Conservation (phyloP, 2,329 filamentous ascomycete genomes). For the Hypocrella siamensis region DNA sequence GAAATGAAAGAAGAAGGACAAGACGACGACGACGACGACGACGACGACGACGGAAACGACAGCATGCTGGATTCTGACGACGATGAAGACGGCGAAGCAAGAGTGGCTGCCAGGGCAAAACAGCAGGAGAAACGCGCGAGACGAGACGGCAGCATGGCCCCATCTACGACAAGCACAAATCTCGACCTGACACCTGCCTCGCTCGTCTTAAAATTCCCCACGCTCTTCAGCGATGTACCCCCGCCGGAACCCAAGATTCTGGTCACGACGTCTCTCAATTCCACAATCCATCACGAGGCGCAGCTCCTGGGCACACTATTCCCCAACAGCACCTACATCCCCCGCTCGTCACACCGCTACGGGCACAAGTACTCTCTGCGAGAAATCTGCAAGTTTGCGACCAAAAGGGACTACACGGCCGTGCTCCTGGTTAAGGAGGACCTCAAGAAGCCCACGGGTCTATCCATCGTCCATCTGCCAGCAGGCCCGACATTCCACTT, state of each 20-base stretch:
- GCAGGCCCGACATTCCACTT: conserved; percentile 87
- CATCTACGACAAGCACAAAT: conserved; percentile 47
- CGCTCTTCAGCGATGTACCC: conserved; percentile 43
- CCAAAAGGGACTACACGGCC: conserved; percentile 68
- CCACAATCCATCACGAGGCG: conserved; percentile 73
- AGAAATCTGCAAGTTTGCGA: conserved; percentile 77
- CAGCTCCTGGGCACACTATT: conserved; percentile 66
- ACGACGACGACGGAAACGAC: conserved; percentile 47
- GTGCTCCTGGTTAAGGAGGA: conserved; percentile 81
- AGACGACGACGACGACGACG: conserved; percentile 32
- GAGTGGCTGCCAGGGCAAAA: conserved; percentile 23
- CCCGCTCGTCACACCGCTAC: conserved; percentile 67
- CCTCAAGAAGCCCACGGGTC: conserved; percentile 64
- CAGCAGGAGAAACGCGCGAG: conserved; percentile 27
- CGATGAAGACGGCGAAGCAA: conserved; percentile 35
- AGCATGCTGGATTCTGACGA: conserved; percentile 64
- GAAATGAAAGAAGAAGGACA: conserved; percentile 26
- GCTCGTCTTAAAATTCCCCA: conserved; percentile 44
- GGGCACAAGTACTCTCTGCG: conserved; percentile 82
- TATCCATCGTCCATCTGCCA: conserved; percentile 76
- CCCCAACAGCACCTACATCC: conserved; percentile 77
- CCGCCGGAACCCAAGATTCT: conserved; percentile 65
- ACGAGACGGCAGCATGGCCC: conserved; percentile 34
- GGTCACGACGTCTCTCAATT: conserved; percentile 81
- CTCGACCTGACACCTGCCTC: conserved; percentile 47